These are phyloP conservation scores for Penicillium canescens DNA, from an alignment of 495 filamentous ascomycete genomes.

Conservation along the genomic window DNA sequence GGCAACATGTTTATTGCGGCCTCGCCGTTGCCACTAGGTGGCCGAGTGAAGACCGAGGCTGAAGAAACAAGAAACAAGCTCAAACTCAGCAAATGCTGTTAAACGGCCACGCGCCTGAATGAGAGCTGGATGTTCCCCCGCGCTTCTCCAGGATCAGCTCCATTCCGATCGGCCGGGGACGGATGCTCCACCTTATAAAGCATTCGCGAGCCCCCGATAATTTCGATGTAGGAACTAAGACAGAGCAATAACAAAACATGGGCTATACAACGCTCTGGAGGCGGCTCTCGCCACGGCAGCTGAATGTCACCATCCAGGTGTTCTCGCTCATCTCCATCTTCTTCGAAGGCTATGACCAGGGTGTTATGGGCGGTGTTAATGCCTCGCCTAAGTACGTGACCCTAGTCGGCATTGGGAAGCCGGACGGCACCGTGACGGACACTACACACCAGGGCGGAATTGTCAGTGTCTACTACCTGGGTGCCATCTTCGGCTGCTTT, in stretches of 20 bases:
- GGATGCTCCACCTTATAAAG: too few species aligned
- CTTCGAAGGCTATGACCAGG: constrained; percentile 57
- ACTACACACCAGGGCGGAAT: constrained; percentile 47
- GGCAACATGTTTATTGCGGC: too few species aligned
- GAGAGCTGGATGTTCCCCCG: not conserved
- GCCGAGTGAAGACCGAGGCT: constrained; percentile 18
- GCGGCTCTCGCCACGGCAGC: constrained; percentile 38
- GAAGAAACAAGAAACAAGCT: not conserved
- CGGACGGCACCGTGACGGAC: constrained; percentile 39
- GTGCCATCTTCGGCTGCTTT: constrained; percentile 55
- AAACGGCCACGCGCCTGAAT: constrained; percentile 20
- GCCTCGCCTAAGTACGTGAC: constrained; percentile 38
- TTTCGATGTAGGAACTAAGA: not conserved
- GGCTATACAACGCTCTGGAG: constrained; percentile 45
- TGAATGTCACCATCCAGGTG: constrained; percentile 43
- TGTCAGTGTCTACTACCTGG: constrained; percentile 56
- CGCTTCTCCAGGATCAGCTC: not conserved
- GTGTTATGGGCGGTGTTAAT: constrained; percentile 53
- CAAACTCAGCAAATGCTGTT: not conserved
- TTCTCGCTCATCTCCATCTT: constrained; percentile 55
- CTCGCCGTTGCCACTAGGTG: constrained; percentile 1
- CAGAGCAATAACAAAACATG: constrained; percentile 15
- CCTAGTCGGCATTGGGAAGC: constrained; percentile 34
- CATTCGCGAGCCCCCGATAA: not conserved
- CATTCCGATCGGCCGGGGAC: not conserved